Evolutionary conservation across 2,329 filamentous ascomycete species (phyloP).

Genomic region (Scleromitrula shiraiana): DNA sequence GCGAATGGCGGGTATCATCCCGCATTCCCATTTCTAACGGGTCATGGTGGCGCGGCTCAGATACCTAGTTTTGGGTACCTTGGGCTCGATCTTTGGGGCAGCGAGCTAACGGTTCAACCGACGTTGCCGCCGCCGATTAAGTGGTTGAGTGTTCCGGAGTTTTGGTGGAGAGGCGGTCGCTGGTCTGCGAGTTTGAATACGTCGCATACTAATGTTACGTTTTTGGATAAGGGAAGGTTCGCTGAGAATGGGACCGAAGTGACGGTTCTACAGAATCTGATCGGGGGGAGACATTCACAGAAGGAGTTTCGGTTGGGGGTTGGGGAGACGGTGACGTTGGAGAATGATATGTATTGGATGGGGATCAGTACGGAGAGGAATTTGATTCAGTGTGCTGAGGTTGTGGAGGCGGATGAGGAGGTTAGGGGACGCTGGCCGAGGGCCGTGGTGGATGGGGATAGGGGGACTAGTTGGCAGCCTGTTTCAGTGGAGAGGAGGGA

Average conservation of each 20-base stretch:
- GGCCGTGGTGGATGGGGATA: conserved; percentile 54
- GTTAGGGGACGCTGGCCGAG: conserved; percentile 57
- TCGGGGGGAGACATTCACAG: conserved; percentile 25
- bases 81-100: conserved; percentile 51
- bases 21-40: conserved; percentile 64
- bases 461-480: conserved; percentile 59
- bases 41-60: conserved; percentile 62
- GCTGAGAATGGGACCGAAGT: too few relatives aligned
- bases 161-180: conserved; percentile 15
- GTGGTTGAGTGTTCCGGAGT: conserved; percentile 18
- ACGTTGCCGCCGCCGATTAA: conserved; percentile 54
- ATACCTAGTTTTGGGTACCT: conserved; percentile 60
- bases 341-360: conserved; percentile 45
- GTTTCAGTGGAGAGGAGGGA: neutral
- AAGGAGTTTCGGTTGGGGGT: too few relatives aligned
- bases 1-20: conserved; percentile 58
- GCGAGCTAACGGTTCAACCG: conserved; percentile 55
- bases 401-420: conserved; percentile 36
- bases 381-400: conserved; percentile 50
- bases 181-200: conserved; percentile 12
- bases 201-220: conserved; percentile 47
- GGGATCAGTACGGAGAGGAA: conserved; percentile 44
- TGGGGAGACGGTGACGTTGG: too few relatives aligned
- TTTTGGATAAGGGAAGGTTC: too few relatives aligned
- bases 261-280: conserved; percentile 39